Conservation (phyloP, 495 filamentous ascomycete species). For the Penicillium antarcticum region DNA sequence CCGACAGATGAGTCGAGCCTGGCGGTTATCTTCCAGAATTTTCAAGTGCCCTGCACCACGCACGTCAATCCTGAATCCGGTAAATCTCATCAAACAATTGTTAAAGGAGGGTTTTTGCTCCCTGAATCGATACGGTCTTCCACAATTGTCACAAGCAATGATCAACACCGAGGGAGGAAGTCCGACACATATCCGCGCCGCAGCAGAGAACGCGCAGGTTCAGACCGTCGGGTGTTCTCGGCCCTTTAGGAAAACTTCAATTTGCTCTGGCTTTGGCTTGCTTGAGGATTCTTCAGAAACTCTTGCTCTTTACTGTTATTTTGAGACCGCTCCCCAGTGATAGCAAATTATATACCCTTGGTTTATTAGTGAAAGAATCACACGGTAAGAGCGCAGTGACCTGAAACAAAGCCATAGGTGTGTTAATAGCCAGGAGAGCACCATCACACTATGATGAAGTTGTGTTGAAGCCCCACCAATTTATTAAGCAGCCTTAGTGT, state of each 20-base stretch:
- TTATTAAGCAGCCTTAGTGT: no score
- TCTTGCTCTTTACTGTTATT: no score
- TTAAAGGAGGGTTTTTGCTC: constrained; percentile 14
- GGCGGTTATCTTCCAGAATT: constrained; percentile 15
- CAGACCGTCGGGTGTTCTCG: not conserved
- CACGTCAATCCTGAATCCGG: not conserved
- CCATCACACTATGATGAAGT: no score
- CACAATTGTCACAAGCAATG: not conserved
- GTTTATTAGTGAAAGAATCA: no score
- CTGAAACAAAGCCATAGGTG: no score
- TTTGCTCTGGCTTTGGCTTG: no score
- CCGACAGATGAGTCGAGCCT: constrained; percentile 8
- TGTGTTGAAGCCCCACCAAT: no score
- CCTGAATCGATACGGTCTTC: constrained; percentile 3
- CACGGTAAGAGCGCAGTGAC: no score
- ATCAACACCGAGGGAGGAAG: not conserved
- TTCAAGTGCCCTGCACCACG: constrained; percentile 2
- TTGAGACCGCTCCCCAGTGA: no score
- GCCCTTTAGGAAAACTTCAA: not conserved
- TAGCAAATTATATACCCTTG: no score
- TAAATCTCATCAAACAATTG: not conserved
- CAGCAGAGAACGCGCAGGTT: not conserved
- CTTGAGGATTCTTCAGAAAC: no score
- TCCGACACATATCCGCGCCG: not conserved
- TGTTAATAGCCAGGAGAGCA: no score